phyloP scores from a whole-genome alignment of 768 basidiomycete species.

The Leccinum barrowsii region DNA sequence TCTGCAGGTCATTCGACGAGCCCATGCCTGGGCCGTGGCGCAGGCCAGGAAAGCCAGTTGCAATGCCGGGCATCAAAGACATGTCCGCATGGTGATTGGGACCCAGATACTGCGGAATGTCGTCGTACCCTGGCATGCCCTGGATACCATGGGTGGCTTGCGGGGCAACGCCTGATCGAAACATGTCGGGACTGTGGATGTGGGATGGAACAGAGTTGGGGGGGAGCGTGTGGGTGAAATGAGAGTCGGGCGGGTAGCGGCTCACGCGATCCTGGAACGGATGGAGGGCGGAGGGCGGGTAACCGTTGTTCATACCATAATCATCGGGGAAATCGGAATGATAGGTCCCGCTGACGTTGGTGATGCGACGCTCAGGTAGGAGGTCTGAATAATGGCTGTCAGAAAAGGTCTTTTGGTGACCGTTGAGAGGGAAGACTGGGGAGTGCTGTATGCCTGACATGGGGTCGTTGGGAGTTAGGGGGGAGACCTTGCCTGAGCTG shows the following conservation, averaged over 20 bases:
- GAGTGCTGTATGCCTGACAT: conserved; percentile 55
- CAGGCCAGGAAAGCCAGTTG: conserved; percentile 61
- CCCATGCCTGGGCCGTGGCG: conserved; percentile 58
- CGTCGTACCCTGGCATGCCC: conserved; percentile 50
- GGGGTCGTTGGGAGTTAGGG: conserved; percentile 66
- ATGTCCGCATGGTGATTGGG: conserved; percentile 53
- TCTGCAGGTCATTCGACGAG: conserved; percentile 68
- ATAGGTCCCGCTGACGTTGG: conserved; percentile 44
- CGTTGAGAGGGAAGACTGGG: conserved; percentile 44
- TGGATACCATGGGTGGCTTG: conserved; percentile 66
- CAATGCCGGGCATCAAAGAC: conserved; percentile 58
- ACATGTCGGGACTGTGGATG: conserved; percentile 52
- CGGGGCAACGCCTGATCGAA: conserved; percentile 62
- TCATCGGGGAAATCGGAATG: conserved; percentile 63
- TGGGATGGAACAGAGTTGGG: conserved; percentile 45
- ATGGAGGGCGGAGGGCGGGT: conserved; percentile 49
- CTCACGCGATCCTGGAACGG: conserved; percentile 57
- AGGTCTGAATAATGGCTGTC: conserved; percentile 55
- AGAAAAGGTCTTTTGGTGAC: conserved; percentile 53
- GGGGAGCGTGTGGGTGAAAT: conserved; percentile 46
- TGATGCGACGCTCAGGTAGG: conserved; percentile 55
- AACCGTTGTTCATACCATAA: conserved; percentile 49
- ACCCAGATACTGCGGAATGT: conserved; percentile 55
- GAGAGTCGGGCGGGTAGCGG: conserved; percentile 53
- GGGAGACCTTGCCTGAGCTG: conserved; percentile 72